Conservation (phyloP, 306 rosid species). For the Bauhinia variegata region DNA sequence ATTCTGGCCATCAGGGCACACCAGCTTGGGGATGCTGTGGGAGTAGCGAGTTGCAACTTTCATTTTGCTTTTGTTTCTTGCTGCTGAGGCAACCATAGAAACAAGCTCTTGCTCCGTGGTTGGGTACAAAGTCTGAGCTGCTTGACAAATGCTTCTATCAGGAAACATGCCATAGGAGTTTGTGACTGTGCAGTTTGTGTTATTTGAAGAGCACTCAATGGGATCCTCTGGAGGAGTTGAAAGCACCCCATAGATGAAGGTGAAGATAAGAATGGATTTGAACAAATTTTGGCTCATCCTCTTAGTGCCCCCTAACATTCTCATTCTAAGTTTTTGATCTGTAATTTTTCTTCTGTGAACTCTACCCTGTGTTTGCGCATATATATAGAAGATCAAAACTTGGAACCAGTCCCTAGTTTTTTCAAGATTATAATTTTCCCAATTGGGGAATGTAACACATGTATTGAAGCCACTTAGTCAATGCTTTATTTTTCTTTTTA, state of each 20-base stretch:
- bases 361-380: too few relatives aligned
- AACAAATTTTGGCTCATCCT: not conserved
- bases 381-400: too few relatives aligned
- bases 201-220: conserved; percentile 39
- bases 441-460: too few relatives aligned
- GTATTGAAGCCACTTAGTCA: too few relatives aligned
- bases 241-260: conserved; percentile 8
- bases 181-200: conserved; percentile 51
- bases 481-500: too few relatives aligned
- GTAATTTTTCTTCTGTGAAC: too few relatives aligned
- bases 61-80: conserved; percentile 35
- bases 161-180: conserved; percentile 58
- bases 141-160: too few relatives aligned
- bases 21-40: conserved; percentile 59
- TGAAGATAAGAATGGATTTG: conserved; percentile 7
- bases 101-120: conserved; percentile 45
- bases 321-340: too few relatives aligned
- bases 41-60: conserved; percentile 49
- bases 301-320: too few relatives aligned
- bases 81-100: conserved; percentile 43
- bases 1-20: conserved; percentile 37
- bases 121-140: conserved; percentile 37
- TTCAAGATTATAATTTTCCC: too few relatives aligned
- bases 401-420: too few relatives aligned
- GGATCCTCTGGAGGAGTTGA: conserved; percentile 46